Base-by-base conservation (phyloP, 495 filamentous ascomycete species). In the Penicillium psychrofluorescens region DNA sequence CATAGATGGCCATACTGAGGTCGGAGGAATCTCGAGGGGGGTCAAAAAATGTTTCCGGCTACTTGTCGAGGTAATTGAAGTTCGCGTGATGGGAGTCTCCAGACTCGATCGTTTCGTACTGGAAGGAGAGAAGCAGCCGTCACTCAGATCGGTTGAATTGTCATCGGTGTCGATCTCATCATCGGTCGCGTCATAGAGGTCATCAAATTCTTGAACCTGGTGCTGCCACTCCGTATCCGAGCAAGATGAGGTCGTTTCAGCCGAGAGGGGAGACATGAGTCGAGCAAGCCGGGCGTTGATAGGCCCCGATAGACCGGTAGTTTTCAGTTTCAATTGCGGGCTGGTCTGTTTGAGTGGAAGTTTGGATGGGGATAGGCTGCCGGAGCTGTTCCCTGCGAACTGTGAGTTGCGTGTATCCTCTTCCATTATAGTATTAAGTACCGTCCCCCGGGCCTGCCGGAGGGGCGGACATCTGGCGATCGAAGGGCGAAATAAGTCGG, bases 101-200 rank as follows among this genome's bases (percentile, higher is more conserved):
- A 66, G 53, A 49, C 66, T 70, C 31, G 61, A 66, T 8, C 62
- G 70, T 27, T 68, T 63, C 12, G 64, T 65, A 40, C 64, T 63
- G 9, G 67, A 60, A 29, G 62, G 54, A 14, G 72, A 72, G 36
- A 67, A 62, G 51, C 59, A 71, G 38, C 72, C 64, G 57, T 75
- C 56, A 61, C 70, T 61, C 22, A 22, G 4, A 22, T 22, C 22
- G 22, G 22, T 22, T 22, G 22, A 22, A 22, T 22, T 22, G 22
- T 22, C 22, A 22, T 22, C 22, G 50, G 75, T 53, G 14, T 70
- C 56, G 6, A 83, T 77, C 22, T 44, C 47, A 39, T 51, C 79
- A 36, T 85, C 81, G 7, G 85, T 87, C 29, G 86, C 74, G 60
- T 95, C 88, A 53, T 95, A 94, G 14, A 95, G 64, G 46, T 92